Percentiles rank a stretch among this genome's conserved stretches.
phyloP scores from a whole-genome alignment of 495 filamentous ascomycete genomes.

The Trichoderma virens region DNA sequence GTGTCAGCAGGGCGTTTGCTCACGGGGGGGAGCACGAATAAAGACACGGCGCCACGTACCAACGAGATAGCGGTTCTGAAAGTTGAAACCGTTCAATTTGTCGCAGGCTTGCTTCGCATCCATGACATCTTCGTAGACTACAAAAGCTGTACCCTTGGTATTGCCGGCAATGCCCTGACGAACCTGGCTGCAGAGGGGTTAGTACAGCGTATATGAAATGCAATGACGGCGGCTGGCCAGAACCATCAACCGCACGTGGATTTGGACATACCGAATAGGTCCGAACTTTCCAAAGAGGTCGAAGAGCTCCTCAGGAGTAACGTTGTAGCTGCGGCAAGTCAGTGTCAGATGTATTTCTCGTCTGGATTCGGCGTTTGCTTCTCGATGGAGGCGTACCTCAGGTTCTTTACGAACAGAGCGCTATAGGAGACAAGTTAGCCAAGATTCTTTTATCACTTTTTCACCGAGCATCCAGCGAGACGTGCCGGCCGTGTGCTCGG shows the following conservation, averaged over 20 bases:
- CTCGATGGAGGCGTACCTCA: slow-evolving; percentile 56
- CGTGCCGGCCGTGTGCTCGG: not conserved
- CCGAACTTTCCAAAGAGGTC: slow-evolving; percentile 94
- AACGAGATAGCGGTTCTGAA: slow-evolving; percentile 98
- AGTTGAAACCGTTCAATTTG: slow-evolving; percentile 99
- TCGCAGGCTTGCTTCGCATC: slow-evolving; percentile 98
- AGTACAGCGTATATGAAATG: slow-evolving; percentile 17
- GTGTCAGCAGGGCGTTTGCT: slow-evolving; percentile 13
- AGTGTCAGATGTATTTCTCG: slow-evolving; percentile 15
- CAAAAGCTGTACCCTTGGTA: slow-evolving; percentile 96
- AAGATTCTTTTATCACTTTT: slow-evolving; percentile 13
- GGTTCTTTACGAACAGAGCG: slow-evolving; percentile 97
- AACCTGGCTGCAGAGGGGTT: slow-evolving; percentile 68
- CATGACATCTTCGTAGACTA: slow-evolving; percentile 98
- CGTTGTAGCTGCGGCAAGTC: slow-evolving; percentile 67
- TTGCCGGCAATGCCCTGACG: slow-evolving; percentile 95
- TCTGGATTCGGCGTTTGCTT: not conserved
- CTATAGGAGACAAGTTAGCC: slow-evolving; percentile 41
- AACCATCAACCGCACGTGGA: not conserved
- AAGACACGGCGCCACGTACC: slow-evolving; percentile 51
- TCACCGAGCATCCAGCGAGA: slow-evolving; percentile 9
- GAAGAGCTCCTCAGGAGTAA: slow-evolving; percentile 87
- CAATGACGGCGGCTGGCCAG: not conserved
- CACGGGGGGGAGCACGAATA: not conserved
- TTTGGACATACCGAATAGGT: slow-evolving; percentile 69